Conservation (phyloP, 768 basidiomycete species). For the Psilocybe azurescens region DNA sequence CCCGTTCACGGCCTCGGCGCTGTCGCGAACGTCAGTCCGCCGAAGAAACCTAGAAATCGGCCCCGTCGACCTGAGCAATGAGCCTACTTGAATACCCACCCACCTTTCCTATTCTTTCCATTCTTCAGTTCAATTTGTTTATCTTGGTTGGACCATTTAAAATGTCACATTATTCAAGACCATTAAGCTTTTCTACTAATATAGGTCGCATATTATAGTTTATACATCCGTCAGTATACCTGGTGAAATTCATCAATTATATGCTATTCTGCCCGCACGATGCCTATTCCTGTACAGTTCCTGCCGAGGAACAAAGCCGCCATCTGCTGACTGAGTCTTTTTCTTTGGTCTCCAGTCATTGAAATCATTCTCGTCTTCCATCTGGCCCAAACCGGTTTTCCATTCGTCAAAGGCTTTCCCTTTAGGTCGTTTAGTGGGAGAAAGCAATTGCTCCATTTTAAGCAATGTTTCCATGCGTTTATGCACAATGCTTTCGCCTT, state of each 20-base stretch:
- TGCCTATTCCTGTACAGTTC: not conserved
- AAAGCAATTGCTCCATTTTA: slow-evolving; percentile 51
- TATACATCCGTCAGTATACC: not conserved
- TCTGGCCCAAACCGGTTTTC: slow-evolving; percentile 42
- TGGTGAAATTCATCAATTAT: not conserved
- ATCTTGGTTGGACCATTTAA: slow-evolving; percentile 9
- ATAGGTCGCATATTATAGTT: not conserved
- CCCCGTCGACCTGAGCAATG: slow-evolving; percentile 48
- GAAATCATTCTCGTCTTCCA: slow-evolving; percentile 53
- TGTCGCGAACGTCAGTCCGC: slow-evolving; percentile 48
- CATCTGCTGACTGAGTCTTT: not conserved
- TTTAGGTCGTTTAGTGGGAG: slow-evolving; percentile 10
- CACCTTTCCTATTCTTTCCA: not conserved
- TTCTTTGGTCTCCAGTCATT: slow-evolving; percentile 32
- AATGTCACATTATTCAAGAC: not conserved
- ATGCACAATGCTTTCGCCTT: slow-evolving; percentile 50
- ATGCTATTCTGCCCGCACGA: not conserved
- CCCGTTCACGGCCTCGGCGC: slow-evolving; percentile 84
- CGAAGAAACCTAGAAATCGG: slow-evolving; percentile 61
- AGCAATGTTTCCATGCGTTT: slow-evolving; percentile 48
- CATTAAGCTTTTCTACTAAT: not conserved
- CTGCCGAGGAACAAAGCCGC: not conserved
- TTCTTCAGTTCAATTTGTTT: slow-evolving; percentile 1
- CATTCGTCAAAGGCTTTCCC: slow-evolving; percentile 46
- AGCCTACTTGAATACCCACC: not conserved